Conservation (phyloP, 129 eudicot genomes). For the Flaveria robusta region DNA sequence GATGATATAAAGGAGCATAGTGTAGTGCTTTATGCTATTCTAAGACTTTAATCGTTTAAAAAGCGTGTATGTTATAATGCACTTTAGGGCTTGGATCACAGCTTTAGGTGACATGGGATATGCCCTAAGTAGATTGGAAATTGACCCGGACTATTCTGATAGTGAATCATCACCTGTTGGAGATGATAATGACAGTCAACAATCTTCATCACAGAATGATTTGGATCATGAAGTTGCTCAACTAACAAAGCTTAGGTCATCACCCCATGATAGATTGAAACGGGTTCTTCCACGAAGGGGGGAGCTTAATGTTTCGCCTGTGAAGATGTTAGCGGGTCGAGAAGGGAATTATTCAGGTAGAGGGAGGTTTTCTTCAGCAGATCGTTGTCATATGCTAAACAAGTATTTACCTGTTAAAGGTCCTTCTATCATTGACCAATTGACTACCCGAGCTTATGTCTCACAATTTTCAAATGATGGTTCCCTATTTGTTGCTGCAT, state of each 20-base stretch:
- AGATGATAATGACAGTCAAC: slow-evolving; percentile 26
- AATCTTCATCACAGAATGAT: slow-evolving; percentile 21
- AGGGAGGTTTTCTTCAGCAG: slow-evolving; percentile 76
- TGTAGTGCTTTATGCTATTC: slow-evolving; percentile 16
- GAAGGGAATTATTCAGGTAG: slow-evolving; percentile 80
- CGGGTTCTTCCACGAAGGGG: slow-evolving; percentile 47
- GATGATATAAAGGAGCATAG: slow-evolving; percentile 34
- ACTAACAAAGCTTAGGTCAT: slow-evolving; percentile 60
- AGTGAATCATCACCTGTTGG: slow-evolving; percentile 42
- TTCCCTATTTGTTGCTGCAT: slow-evolving; percentile 84
- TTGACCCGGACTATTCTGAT: slow-evolving; percentile 55
- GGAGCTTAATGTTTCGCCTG: slow-evolving; percentile 57
- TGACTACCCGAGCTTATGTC: slow-evolving; percentile 76
- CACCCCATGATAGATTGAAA: slow-evolving; percentile 60
- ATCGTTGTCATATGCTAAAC: slow-evolving; percentile 65
- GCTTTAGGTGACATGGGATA: slow-evolving; percentile 68
- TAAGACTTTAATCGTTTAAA: slow-evolving; percentile 14
- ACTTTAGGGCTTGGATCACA: slow-evolving; percentile 40
- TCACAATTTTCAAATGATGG: slow-evolving; percentile 92
- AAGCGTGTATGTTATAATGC: slow-evolving; percentile 41
- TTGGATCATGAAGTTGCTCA: slow-evolving; percentile 80
- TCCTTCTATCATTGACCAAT: slow-evolving; percentile 73
- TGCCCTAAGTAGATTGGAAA: slow-evolving; percentile 63
- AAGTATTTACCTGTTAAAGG: slow-evolving; percentile 72
- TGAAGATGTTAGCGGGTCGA: slow-evolving; percentile 84